Conservation (phyloP, 176 grass and related monocot genomes). For the Phoenix dactylifera region DNA sequence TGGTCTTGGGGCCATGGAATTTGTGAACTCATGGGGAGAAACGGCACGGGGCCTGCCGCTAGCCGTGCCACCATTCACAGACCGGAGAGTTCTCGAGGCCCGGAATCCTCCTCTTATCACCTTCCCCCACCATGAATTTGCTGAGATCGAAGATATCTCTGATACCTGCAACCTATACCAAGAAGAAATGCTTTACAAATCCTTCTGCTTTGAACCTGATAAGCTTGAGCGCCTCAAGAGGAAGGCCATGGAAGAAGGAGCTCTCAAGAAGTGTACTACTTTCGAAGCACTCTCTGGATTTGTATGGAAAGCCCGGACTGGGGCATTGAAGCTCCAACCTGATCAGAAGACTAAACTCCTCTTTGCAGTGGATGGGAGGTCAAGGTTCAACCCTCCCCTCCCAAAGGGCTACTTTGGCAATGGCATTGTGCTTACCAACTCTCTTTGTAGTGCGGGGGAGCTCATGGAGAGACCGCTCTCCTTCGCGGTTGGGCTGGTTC, state of each 20-base stretch:
- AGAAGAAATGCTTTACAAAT: conserved; percentile 47
- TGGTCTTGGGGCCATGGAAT: conserved; percentile 88
- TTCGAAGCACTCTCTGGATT: conserved; percentile 79
- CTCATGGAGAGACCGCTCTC: conserved; percentile 40
- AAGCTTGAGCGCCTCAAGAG: conserved; percentile 42
- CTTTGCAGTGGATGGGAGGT: conserved; percentile 79
- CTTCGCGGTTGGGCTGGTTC: conserved; percentile 41
- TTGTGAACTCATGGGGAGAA: conserved; percentile 93
- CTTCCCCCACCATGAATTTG: conserved; percentile 71
- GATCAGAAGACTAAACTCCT: conserved; percentile 84
- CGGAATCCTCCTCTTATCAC: conserved; percentile 44
- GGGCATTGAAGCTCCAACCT: conserved; percentile 32
- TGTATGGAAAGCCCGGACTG: conserved; percentile 71
- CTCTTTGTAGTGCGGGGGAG: conserved; percentile 45
- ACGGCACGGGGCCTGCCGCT: conserved; percentile 63
- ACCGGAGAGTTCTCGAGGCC: conserved; percentile 46
- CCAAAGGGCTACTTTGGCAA: conserved; percentile 75
- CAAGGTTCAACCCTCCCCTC: conserved; percentile 47
- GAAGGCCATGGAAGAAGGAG: conserved; percentile 35
- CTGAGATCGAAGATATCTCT: conserved; percentile 66
- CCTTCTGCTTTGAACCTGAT: conserved; percentile 72
- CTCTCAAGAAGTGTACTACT: conserved; percentile 41
- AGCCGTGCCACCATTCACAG: conserved; percentile 52
- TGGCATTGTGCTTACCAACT: conserved; percentile 69
- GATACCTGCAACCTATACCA: conserved; percentile 41